Base-by-base conservation (phyloP, 2,329 filamentous ascomycete genomes). In the Fusarium equiseti region DNA sequence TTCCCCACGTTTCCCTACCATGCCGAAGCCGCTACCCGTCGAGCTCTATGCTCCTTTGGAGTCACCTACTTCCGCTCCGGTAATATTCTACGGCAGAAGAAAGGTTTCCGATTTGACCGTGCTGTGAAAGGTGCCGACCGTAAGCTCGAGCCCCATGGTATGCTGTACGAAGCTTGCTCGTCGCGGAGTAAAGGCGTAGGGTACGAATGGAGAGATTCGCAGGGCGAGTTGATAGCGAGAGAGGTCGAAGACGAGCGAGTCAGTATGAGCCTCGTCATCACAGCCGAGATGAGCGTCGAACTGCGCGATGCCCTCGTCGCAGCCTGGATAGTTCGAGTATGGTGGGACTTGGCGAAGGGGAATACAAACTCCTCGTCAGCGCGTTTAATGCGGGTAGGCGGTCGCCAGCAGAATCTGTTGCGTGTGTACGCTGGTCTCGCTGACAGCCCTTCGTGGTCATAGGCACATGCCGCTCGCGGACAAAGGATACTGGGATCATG, bases 321-420 rank as follows among this genome's bases (percentile, higher is more conserved):
- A 6, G 77, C 79, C 11, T 81, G 80, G 80, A 73, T 81, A 53
- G 48, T 79, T 50, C 75, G 78, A 50, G 55, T 79, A 26, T 82
- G 80, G 80, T 75, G 74, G 50, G 75, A 77, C n/a, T 40, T 78
- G 32, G 74, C 78, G 6, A 71, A 68, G 22, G 72, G 63, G 10
- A 70, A 91, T 38, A 38, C 29, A 62, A 54, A 38, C n/a, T 38
- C 35, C 22, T 44, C 63, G 38, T 53, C 55, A 7, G 68, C 63
- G 15, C 63, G 52, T 59, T 58, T 69, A 45, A 72, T 55, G 58
- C 71, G 16, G 62, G 70, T 75, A 49, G 61, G 70, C 44, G 45
- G 31, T 20, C 43, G 15, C 18, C 44, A 57, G n/a, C 38, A 49
- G 38, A 48, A 22, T 10, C 12, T 29, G n/a, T 53, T 58, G 15